A percentile compares a stretch with the other conserved stretches of the same genome.
These are phyloP conservation scores for Casuarina equisetifolia DNA, from an alignment of 306 rosid genomes.

Conservation along the genomic window DNA sequence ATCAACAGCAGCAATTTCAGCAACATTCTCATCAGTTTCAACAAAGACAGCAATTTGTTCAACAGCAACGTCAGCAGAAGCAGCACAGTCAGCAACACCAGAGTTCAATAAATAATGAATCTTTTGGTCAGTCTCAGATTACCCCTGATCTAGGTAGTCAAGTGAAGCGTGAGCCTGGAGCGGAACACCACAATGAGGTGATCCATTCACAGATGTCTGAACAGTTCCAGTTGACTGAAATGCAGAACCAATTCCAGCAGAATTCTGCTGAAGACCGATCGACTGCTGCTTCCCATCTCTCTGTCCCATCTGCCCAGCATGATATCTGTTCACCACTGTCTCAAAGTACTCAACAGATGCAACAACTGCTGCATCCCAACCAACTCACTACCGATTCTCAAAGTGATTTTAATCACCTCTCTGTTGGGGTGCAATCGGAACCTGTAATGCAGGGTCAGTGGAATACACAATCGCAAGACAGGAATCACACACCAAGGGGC, in stretches of 20 bases:
- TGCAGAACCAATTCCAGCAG: constrained; percentile 77
- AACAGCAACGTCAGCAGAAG: constrained; percentile 59
- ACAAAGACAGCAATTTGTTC: constrained; percentile 60
- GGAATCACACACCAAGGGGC: constrained; percentile 33
- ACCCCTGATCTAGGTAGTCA: constrained; percentile 55
- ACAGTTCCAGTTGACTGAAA: constrained; percentile 64
- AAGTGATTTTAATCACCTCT: constrained; percentile 59
- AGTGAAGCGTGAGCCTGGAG: constrained; percentile 67
- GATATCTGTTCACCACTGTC: constrained; percentile 53
- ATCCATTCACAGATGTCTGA: constrained; percentile 56
- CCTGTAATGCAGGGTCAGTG: constrained; percentile 48
- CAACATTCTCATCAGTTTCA: constrained; percentile 74
- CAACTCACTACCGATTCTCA: constrained; percentile 62
- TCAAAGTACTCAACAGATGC: constrained; percentile 64
- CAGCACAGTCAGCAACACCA: constrained; percentile 65
- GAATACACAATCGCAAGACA: constrained; percentile 45
- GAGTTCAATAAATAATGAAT: constrained; percentile 53
- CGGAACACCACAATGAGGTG: constrained; percentile 63
- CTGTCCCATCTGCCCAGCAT: constrained; percentile 57
- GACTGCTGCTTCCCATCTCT: constrained; percentile 54
- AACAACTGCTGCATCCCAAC: constrained; percentile 51
- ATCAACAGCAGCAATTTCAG: constrained; percentile 60
- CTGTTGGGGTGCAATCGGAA: constrained; percentile 68
- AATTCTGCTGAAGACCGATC: constrained; percentile 53
- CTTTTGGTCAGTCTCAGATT: constrained; percentile 63